Evolutionary conservation across 2,329 filamentous ascomycete species (phyloP).

Genomic region (Boeremia exigua): DNA sequence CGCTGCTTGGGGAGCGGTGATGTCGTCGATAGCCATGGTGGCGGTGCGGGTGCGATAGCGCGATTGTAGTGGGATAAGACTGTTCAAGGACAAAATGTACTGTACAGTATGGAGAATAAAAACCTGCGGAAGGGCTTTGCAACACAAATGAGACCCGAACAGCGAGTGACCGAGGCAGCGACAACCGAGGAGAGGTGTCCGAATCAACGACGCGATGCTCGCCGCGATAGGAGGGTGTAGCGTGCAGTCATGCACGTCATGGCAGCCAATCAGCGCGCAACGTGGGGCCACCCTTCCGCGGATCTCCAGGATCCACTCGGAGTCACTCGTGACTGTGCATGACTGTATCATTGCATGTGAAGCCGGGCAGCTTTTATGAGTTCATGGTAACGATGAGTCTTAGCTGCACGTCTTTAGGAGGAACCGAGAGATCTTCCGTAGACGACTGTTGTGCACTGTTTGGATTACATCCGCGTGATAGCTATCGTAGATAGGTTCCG

Average conservation of each 20-base stretch:
- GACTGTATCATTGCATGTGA: neutral
- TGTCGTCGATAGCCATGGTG: conserved; percentile 45
- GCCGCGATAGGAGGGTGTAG: conserved; percentile 25
- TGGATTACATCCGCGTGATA: too few relatives aligned
- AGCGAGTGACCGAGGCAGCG: conserved; percentile 10
- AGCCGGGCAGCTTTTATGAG: neutral
- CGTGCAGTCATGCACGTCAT: conserved; percentile 30
- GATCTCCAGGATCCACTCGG: neutral
- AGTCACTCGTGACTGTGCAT: neutral
- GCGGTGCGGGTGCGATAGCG: conserved; percentile 7
- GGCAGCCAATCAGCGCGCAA: conserved; percentile 36
- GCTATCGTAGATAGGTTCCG: too few relatives aligned
- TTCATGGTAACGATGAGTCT: neutral
- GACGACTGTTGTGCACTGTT: too few relatives aligned
- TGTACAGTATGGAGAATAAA: neutral
- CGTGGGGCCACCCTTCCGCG: conserved; percentile 21
- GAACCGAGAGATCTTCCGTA: too few relatives aligned
- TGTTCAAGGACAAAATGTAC: neutral
- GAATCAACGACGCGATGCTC: conserved; percentile 24
- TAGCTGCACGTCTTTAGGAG: neutral
- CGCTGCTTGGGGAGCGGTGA: conserved; percentile 28
- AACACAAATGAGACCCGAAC: neutral
- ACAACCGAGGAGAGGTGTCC: conserved; percentile 14
- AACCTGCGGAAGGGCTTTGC: neutral
- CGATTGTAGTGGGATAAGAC: conserved; percentile 4